phyloP scores from a whole-genome alignment of 2,329 filamentous ascomycete species.

The Teratosphaeria gauchensis region DNA sequence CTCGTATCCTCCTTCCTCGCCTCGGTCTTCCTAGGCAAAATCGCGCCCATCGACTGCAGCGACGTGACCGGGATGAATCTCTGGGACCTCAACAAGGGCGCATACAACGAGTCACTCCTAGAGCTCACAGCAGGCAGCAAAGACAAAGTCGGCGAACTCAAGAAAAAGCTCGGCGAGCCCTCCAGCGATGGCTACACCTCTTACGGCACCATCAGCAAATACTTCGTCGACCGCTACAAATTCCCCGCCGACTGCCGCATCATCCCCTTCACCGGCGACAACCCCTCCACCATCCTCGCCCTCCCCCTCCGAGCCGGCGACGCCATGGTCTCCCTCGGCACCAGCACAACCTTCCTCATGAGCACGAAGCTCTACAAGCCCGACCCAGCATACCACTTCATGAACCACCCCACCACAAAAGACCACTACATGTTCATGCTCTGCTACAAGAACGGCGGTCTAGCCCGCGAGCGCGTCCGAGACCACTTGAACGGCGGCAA shows the following conservation, averaged over 20 bases:
- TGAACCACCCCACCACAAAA: constrained; percentile 87
- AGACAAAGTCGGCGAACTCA: constrained; percentile 55
- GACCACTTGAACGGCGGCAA: constrained; percentile 43
- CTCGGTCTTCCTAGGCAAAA: constrained; percentile 72
- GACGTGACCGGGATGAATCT: constrained; percentile 96
- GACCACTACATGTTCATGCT: constrained; percentile 99
- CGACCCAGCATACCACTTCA: constrained; percentile 88
- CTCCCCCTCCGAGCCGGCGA: constrained; percentile 79
- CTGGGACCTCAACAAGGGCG: constrained; percentile 71
- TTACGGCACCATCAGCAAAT: constrained; percentile 64
- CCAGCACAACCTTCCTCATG: constrained; percentile 96
- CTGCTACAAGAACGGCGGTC: constrained; percentile 96
- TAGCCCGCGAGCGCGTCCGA: constrained; percentile 82
- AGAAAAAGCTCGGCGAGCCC: constrained; percentile 69
- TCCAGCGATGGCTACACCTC: constrained; percentile 69
- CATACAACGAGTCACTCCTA: constrained; percentile 67
- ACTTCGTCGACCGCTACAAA: constrained; percentile 70
- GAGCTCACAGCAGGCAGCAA: constrained; percentile 58
- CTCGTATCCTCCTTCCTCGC: constrained; percentile 93
- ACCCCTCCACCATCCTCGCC: constrained; percentile 87
- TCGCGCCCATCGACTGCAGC: constrained; percentile 85
- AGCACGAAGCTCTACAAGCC: constrained; percentile 85
- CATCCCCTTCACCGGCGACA: constrained; percentile 87
- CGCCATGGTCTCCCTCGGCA: constrained; percentile 89
- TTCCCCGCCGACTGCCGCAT: constrained; percentile 68